These are phyloP conservation scores for Mycosphaerelloides madeirae DNA, from an alignment of 2,329 filamentous ascomycete species.

Conservation along the genomic window DNA sequence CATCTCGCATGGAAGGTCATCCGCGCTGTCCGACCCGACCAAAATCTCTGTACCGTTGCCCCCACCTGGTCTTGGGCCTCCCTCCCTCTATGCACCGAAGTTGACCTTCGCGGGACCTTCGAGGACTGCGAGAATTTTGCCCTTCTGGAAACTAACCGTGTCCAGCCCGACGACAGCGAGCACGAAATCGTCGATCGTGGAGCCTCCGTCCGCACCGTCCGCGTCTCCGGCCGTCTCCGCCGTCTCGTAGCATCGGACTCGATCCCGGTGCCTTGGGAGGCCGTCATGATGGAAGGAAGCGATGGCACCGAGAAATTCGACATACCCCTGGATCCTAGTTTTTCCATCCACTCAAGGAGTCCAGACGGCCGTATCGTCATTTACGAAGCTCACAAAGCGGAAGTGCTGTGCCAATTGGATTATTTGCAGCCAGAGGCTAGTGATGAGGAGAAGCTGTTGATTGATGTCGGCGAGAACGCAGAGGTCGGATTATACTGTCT, in stretches of 20 bases:
- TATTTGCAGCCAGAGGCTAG: neutral
- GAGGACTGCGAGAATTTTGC: neutral
- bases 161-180: neutral
- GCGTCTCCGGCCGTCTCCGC: neutral
- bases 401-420: constrained; percentile 1
- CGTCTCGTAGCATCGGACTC: neutral
- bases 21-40: neutral
- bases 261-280: neutral
- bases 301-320: neutral
- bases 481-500: neutral
- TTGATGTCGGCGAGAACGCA: neutral
- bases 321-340: neutral
- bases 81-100: constrained; percentile 2
- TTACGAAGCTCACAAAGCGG: neutral
- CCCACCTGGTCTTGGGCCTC: constrained; percentile 10
- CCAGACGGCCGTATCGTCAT: neutral
- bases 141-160: neutral
- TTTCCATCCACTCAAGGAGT: neutral
- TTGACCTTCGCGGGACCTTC: constrained; percentile 1
- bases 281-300: neutral
- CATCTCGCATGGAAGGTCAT: constrained; percentile 3
- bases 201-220: neutral
- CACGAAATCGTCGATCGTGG: neutral
- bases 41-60: neutral
- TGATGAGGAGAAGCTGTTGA: neutral